Evolutionary conservation across 306 rosid genomes (phyloP), one percentile per base, ranked within the genome.

Genomic region (Neltuma alba): DNA sequence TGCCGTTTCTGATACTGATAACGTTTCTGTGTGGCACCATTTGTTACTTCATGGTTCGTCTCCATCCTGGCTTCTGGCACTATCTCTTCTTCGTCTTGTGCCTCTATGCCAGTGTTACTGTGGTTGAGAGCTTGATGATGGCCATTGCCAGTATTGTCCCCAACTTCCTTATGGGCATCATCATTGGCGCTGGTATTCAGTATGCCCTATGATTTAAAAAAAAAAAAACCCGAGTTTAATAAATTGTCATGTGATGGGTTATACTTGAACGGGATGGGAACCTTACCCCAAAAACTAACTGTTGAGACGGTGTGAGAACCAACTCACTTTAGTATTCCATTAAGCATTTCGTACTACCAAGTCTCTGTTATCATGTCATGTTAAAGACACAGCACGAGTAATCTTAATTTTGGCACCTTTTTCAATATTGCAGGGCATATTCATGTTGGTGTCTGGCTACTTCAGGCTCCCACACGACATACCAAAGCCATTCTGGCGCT

Each of bases 121-220:
- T 93, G 1, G 99, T 95, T 12, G 99, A 95, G 87, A 93, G 99
- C 85, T 85, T 95, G 78, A 95, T 95, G 99, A 95, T 95, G 99
- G 98, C 97, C 65, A 93, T 95, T 40, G 99, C 99, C 50, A 95
- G 99, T 55, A 41, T 93, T 75, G 91, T 95, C 72, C 99, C 99
- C 30, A 95, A 95, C 88, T 95, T 95, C 85, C 98, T 95, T 67
- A 93, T 95, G 99, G 99, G 99, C 5, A 95, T 95, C 70, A 95
- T 95, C 84, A 90, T 91, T 52, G 99, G 99, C 34, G 99, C 99
- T 33, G 98, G 99, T 48, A 95, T 93, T 88, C 99, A 95, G 99
- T 92, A n/a, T n/a, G n/a, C n/a, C n/a, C n/a, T n/a, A n/a, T n/a
- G n/a, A n/a, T n/a, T n/a, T n/a, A n/a, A n/a, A n/a, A n/a, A n/a